Evolutionary conservation across 805 yeast genomes (phyloP), one percentile per base, ranked within the genome.

Genomic region (Ogataea siamensis): DNA sequence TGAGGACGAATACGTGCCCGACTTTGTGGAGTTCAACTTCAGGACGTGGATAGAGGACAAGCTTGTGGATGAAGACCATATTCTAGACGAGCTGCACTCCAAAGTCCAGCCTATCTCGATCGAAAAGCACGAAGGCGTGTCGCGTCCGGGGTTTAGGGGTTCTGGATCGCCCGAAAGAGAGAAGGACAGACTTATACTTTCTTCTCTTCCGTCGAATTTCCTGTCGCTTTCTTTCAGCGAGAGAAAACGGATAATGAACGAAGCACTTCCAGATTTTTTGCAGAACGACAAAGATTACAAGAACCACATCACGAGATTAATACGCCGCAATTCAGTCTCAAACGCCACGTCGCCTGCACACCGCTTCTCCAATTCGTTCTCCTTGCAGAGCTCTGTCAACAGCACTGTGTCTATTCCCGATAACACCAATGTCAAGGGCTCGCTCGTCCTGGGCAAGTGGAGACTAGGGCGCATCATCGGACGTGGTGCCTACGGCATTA

Each of bases 401-500:
- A 32, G 35, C 12, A 27, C 50, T 3, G 26, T 34, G 0, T 30
- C 37, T 6, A 16, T 37, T 1, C 41, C 53, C 3, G 53, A 48
- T n/a, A 43, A 58, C 28, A 29, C 34, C 2, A 84, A 80, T 50
- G 87, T 82, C 40, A 76, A 73, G 43, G 95, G 94, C 1, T 80
- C 84, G 10, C 57, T 71, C 16, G 76, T 87, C 2, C 48, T 82
- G 64, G 79, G 76, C 11, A 42, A 40, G 4, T 68, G 72, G 64
- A 58, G 55, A 20, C 56, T 88, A 20, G 95, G 94, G 1, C 78
- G 78, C 49, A 73, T 82, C 8, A 80, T 87, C 45, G 96, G 96
- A 1, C 77, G 76, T 55, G 96, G 97, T 10, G 94, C 95, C 0
- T 89, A 93, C 83, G 95, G 96, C 8, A 73, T 81, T 19, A 82